Evolutionary conservation across 106 monocot genomes (phyloP), one percentile per base, ranked within the genome.

Genomic region (Ottelia alismoides): DNA sequence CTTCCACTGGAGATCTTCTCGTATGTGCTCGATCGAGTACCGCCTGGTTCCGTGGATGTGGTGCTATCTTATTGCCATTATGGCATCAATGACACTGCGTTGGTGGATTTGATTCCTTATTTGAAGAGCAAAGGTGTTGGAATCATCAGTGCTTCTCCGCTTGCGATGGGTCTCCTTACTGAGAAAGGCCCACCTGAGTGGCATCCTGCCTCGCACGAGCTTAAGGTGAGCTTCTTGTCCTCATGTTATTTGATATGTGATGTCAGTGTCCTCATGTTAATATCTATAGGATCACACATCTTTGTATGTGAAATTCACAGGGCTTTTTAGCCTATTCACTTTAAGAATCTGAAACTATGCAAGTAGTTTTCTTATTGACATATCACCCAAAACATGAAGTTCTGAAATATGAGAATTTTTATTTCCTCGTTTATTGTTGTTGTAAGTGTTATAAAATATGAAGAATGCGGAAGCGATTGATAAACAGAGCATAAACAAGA

Each of bases 1-100:
- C 65, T 93, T 11, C 93, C 93, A 2, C 29, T 93, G 58, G 53
- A 48, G 31, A 65, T 88, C 27, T 93, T 80, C 63, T 80, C 61
- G 0, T 87, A 87, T 32, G 77, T 94, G 45, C 83, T 94, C 22
- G 84, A 94, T 59, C 68, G 88, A 1, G 70, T 81, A 19, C 87
- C 79, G 10, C 77, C 69, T 16, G 83, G 77, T 20, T 72, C 84
- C 0, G 78, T 94, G 20, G 93, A 94, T 71, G 88, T 84, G 47
- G 70, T 94, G 53, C 88, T 94, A 26, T 94, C 88, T 0, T 84
- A 94, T 48, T 93, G 93, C 52, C 93, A 88, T 73, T 84, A 83
- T 47, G 52, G 80, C n/a, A 80, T 94, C 32, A 88, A 88, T 45
- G 93, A 88, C 52, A 52, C 78, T 0, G 47, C 84, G 2, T 78